Evolutionary conservation across 169 alveolate genomes (phyloP).

Genomic region (Cystoisospora suis): DNA sequence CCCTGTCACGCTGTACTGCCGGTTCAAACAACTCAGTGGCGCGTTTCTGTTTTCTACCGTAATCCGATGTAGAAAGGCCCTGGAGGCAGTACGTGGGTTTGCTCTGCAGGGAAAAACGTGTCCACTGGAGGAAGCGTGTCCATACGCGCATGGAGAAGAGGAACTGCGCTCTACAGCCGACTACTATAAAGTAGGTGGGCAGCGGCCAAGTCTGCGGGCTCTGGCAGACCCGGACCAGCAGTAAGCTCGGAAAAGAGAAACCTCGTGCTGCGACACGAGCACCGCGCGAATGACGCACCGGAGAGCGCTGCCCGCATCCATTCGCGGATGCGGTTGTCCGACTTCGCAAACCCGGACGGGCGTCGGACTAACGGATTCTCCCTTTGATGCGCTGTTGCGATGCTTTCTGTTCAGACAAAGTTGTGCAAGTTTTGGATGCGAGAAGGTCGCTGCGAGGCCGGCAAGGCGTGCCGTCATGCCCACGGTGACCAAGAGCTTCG

Average conservation of each 20-base stretch:
- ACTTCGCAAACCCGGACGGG: background rate
- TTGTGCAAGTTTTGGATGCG: slow-evolving; percentile 65
- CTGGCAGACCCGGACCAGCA: too few relatives aligned
- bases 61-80: too few relatives aligned
- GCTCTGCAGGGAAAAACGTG: slow-evolving; percentile 42
- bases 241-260: too few relatives aligned
- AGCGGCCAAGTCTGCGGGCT: background rate
- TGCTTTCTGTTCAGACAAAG: slow-evolving; percentile 57
- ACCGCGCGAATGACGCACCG: too few relatives aligned
- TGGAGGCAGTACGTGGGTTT: too few relatives aligned
- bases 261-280: too few relatives aligned
- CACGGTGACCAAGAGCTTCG: slow-evolving; percentile 65
- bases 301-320: too few relatives aligned
- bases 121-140: slow-evolving; percentile 19
- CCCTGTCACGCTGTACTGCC: too few relatives aligned
- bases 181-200: slow-evolving; percentile 55
- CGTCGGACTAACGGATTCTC: background rate
- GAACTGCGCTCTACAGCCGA: slow-evolving; percentile 64
- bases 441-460: slow-evolving; percentile 58
- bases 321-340: too few relatives aligned
- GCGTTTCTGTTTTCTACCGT: too few relatives aligned
- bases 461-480: slow-evolving; percentile 66
- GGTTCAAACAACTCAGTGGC: too few relatives aligned
- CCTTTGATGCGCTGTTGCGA: background rate
- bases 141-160: slow-evolving; percentile 67